Base-by-base conservation (phyloP, 2,329 filamentous ascomycete genomes). In the Clonostachys byssicola region DNA sequence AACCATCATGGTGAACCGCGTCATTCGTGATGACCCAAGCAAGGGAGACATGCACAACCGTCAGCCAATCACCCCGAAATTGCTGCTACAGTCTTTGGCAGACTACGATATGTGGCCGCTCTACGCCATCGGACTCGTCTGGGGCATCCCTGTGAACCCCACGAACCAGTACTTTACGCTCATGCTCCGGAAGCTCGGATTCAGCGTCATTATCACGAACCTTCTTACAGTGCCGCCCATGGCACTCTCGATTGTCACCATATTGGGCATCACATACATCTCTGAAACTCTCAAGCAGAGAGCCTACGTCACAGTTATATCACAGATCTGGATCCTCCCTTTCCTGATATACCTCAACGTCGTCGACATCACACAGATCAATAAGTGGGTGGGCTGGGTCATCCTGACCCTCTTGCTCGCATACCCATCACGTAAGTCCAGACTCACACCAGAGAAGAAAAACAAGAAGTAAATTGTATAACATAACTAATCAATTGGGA, bases 311-410 rank as follows among this genome's bases (percentile, higher is more conserved):
- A 52, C 74, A 63, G 63, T 77, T 51, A 69, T 81, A 34, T 69
- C 71, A 2, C 74, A 81, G 48, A 53, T 85, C 12, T 86, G 83
- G 82, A 68, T 72, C 2, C 62, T 86, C 7, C 81, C 82, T 0
- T 78, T 80, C 51, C 56, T 86, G 9, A 63, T 83, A 5, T 18
- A 17, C 13, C 18, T 76, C 73, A 13, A 64, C 83, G 53, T 71
- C 51, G 59, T 64, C 12, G 61, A 74, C 50, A 65, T 66, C 47
- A 53, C 8, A 43, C 14, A 39, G 36, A 47, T 51, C n/a, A 60
- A 54, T 18, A 52, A 52, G 4, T 76, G 72, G 73, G 51, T 63
- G 2, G 58, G 71, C 2, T 76, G 63, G 51, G 52, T 59, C 0
- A 53, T 76, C 17, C 70, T 71, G 20, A 71, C 68, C 1, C 51